A percentile compares a stretch with the other conserved stretches of the same genome.
These are phyloP conservation scores for Persicaria maculosa DNA, from an alignment of 148 eudicot genomes.

Conservation along the genomic window DNA sequence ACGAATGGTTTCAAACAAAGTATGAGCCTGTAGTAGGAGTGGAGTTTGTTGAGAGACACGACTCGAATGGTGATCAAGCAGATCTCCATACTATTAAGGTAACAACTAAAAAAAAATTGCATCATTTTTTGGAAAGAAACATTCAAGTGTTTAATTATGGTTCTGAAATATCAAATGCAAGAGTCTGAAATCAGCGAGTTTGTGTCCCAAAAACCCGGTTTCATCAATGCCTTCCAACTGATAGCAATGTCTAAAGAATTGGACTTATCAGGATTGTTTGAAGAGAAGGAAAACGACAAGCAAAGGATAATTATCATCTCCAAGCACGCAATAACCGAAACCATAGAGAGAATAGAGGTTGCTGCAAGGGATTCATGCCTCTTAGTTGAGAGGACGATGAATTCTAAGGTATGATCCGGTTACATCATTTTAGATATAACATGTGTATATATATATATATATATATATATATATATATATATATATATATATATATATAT, in stretches of 20 bases:
- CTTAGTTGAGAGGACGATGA: slow-evolving; percentile 34
- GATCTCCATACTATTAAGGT: slow-evolving; percentile 27
- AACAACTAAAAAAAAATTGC: no score
- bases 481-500: no score
- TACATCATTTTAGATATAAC: no score
- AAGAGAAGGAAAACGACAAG: no score
- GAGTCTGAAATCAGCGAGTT: slow-evolving; percentile 18
- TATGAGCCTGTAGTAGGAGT: slow-evolving; percentile 28
- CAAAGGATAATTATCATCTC: no score
- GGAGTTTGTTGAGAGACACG: slow-evolving; percentile 16
- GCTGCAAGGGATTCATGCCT: slow-evolving; percentile 41
- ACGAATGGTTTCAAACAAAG: slow-evolving; percentile 42
- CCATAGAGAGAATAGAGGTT: slow-evolving; percentile 40
- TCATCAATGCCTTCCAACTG: no score
- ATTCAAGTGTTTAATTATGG: neutral
- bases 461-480: no score
- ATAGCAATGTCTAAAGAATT: no score
- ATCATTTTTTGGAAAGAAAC: no score
- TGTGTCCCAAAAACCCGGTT: slow-evolving; percentile 11
- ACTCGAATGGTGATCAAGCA: slow-evolving; percentile 23
- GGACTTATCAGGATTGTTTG: no score
- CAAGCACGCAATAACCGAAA: slow-evolving; percentile 30
- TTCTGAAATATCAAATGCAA: slow-evolving; percentile 19
- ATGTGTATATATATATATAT: slow-evolving; percentile 8
- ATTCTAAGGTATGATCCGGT: no score